Conservation (phyloP, 225 moss, liverwort and hornwort species). For the Anthoceros angustus region DNA sequence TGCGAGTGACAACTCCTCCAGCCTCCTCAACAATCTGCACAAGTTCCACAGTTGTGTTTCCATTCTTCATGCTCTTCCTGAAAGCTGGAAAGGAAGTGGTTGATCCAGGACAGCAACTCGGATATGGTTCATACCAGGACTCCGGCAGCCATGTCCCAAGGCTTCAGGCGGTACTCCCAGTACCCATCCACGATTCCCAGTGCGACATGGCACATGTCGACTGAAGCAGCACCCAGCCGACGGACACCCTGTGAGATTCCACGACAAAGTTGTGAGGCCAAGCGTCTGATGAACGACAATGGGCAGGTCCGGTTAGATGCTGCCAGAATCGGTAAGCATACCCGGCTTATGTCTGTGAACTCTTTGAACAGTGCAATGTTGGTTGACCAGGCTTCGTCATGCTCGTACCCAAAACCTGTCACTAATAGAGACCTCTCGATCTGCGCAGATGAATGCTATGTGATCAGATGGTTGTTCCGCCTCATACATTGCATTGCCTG, state of each 20-base stretch:
- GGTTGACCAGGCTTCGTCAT: constrained; percentile 70
- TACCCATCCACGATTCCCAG: constrained; percentile 78
- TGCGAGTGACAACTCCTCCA: constrained; percentile 81
- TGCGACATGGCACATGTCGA: constrained; percentile 96
- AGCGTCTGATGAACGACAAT: not conserved
- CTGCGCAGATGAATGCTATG: constrained; percentile 12
- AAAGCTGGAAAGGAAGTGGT: not conserved
- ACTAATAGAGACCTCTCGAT: constrained; percentile 74
- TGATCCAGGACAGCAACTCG: not conserved
- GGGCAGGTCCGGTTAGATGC: not conserved
- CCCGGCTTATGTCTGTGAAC: constrained; percentile 79
- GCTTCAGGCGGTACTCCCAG: constrained; percentile 90
- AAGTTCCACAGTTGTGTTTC: not conserved
- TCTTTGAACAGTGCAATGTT: constrained; percentile 84
- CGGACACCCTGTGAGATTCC: constrained; percentile 53
- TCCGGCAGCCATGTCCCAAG: constrained; percentile 98
- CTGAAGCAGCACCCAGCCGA: constrained; percentile 84
- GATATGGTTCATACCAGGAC: constrained; percentile 38
- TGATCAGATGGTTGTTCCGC: not conserved
- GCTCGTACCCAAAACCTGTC: constrained; percentile 89
- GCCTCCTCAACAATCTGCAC: constrained; percentile 92
- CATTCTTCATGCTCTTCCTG: not conserved
- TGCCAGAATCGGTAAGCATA: constrained; percentile 12
- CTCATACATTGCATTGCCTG: not conserved
- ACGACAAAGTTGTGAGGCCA: not conserved